Evolutionary conservation across 2,329 filamentous ascomycete genomes (phyloP).

Genomic region (Exophiala viscosa): DNA sequence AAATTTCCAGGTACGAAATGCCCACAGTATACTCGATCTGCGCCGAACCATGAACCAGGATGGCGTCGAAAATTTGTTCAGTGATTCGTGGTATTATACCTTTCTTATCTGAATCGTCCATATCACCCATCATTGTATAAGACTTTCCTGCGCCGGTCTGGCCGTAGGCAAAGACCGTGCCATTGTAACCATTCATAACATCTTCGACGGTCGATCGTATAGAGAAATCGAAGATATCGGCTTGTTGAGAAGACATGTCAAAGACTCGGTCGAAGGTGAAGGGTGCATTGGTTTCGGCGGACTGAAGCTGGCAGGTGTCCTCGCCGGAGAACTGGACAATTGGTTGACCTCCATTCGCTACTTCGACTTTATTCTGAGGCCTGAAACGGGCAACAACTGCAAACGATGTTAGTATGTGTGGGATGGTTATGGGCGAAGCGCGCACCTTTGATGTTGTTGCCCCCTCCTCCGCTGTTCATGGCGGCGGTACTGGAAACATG

Average conservation of each 20-base stretch:
- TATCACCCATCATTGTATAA: slow-evolving; percentile 98
- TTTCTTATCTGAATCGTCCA: slow-evolving; percentile 80
- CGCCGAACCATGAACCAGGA: slow-evolving; percentile 74
- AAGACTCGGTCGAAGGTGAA: slow-evolving; percentile 99
- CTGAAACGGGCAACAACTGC: slow-evolving; percentile 93
- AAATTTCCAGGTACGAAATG: slow-evolving; percentile 99
- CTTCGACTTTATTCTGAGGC: slow-evolving; percentile 92
- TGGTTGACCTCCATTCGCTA: slow-evolving; percentile 82
- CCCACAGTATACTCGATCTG: slow-evolving; percentile 98
- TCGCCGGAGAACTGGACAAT: slow-evolving; percentile 85
- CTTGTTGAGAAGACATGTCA: slow-evolving; percentile 84
- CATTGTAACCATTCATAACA: slow-evolving; percentile 98
- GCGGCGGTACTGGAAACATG: slow-evolving; percentile 28
- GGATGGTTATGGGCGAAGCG: not conserved
- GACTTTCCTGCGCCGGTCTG: slow-evolving; percentile 98
- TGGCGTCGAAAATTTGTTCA: slow-evolving; percentile 95
- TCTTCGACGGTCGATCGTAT: slow-evolving; percentile 95
- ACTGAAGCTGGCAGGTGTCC: slow-evolving; percentile 76
- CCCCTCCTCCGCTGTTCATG: slow-evolving; percentile 31
- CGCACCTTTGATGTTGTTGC: slow-evolving; percentile 55
- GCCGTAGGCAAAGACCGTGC: slow-evolving; percentile 96
- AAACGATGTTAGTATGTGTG: slow-evolving; percentile 27
- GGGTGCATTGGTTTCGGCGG: slow-evolving; percentile 72
- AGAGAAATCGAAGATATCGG: slow-evolving; percentile 96
- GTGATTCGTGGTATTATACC: slow-evolving; percentile 97